Conservation (phyloP, 2,329 filamentous ascomycete species). For the Diaporthe amygdali region DNA sequence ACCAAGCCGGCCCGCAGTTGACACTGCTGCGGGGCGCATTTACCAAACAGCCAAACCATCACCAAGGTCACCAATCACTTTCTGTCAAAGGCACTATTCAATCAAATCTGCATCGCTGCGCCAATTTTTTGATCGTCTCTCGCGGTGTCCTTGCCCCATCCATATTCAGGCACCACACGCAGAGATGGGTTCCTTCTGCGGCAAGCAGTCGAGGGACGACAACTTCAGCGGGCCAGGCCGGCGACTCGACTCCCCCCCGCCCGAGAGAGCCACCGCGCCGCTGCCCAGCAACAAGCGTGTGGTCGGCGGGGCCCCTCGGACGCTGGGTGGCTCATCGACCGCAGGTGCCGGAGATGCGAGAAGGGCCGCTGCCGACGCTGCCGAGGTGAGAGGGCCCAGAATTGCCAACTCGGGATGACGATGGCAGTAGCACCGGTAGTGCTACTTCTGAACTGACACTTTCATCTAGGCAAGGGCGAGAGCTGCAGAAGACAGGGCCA, state of each 20-base stretch:
- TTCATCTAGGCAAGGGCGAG: conserved; percentile 70
- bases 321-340: conserved; percentile 62
- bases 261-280: conserved; percentile 54
- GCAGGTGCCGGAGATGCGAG: conserved; percentile 52
- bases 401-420: too few relatives aligned
- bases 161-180: conserved; percentile 24
- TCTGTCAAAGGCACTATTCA: neutral
- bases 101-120: neutral
- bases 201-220: conserved; percentile 67
- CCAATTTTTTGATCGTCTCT: neutral
- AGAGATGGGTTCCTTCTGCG: conserved; percentile 85
- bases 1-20: neutral
- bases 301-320: conserved; percentile 64
- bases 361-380: conserved; percentile 77
- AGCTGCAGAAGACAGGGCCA: conserved; percentile 55
- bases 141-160: neutral
- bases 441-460: neutral
- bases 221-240: conserved; percentile 77
- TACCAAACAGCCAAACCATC: neutral
- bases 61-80: neutral
- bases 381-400: conserved; percentile 65
- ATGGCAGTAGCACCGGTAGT: neutral
- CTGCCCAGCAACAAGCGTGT: conserved; percentile 51
- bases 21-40: neutral
- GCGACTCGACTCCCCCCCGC: conserved; percentile 65